Conservation (phyloP, 2,329 filamentous ascomycete species). For the Lecanicillium sp. region DNA sequence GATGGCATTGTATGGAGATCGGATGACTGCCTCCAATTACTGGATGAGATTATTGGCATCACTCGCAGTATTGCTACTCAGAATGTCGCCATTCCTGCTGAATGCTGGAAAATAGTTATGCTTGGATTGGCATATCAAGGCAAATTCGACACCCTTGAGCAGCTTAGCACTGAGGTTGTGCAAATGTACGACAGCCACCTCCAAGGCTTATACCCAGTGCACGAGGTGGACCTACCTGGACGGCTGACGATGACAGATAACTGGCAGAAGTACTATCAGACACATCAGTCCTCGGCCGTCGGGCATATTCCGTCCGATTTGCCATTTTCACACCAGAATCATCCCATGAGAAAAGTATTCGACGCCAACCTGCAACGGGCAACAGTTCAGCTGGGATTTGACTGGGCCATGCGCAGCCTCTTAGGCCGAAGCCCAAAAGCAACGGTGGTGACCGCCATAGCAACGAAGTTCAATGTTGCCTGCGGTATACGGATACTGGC, state of each 20-base stretch:
- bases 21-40: background rate
- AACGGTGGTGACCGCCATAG: background rate
- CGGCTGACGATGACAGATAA: slow-evolving; percentile 18
- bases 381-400: slow-evolving; percentile 42
- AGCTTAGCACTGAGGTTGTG: slow-evolving; percentile 37
- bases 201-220: slow-evolving; percentile 35
- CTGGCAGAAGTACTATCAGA: no score
- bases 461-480: slow-evolving; percentile 27
- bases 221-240: slow-evolving; percentile 40
- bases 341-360: slow-evolving; percentile 45
- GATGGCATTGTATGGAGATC: slow-evolving; percentile 2
- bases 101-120: slow-evolving; percentile 39
- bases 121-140: slow-evolving; percentile 38
- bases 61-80: slow-evolving; percentile 14
- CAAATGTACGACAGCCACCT: slow-evolving; percentile 29
- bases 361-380: slow-evolving; percentile 31
- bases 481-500: slow-evolving; percentile 32
- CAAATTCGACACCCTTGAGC: slow-evolving; percentile 39
- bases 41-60: slow-evolving; percentile 7
- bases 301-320: slow-evolving; percentile 35
- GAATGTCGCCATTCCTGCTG: slow-evolving; percentile 29
- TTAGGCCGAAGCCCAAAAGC: background rate
- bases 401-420: slow-evolving; percentile 24
- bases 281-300: no score
- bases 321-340: slow-evolving; percentile 32